Percentiles rank a stretch among this genome's conserved stretches.
Evolutionary conservation across 345 rosid genomes (phyloP).

Genomic region (Alliaria petiolata): DNA sequence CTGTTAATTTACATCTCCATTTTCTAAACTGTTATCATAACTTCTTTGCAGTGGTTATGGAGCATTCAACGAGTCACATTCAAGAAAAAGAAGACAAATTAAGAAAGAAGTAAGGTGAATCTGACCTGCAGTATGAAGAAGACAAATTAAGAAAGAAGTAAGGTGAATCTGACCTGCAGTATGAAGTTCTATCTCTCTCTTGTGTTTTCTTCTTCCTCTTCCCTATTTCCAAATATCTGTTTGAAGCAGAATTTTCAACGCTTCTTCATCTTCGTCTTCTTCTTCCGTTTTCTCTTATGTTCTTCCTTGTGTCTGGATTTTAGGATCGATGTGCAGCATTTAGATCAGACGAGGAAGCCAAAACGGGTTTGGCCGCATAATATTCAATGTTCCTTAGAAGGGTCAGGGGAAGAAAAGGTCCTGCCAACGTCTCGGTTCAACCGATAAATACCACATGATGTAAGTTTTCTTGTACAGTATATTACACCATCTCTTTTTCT

Average conservation of each 20-base stretch:
- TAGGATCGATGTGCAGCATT: constrained; percentile 1
- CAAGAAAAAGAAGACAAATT: constrained; percentile 8
- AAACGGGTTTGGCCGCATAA: constrained; percentile 21
- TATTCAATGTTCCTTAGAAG: not conserved
- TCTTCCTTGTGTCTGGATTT: not conserved
- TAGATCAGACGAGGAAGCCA: constrained; percentile 24
- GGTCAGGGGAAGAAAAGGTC: constrained; percentile 14
- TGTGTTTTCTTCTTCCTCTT: constrained; percentile 1
- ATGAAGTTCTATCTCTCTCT: not conserved
- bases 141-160: too few species aligned
- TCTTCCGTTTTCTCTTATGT: constrained; percentile 2
- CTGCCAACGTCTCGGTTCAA: constrained; percentile 7
- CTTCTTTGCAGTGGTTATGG: not conserved
- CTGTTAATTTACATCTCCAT: not conserved
- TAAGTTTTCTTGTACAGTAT: constrained; percentile 24
- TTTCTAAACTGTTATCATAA: constrained; percentile 1
- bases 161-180: too few species aligned
- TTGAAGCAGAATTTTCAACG: not conserved
- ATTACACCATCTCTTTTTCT: not conserved
- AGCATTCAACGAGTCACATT: constrained; percentile 21
- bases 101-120: not conserved
- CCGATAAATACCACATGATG: not conserved
- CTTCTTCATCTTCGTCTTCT: not conserved
- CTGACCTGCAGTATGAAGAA: too few species aligned
- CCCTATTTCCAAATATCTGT: not conserved